Evolutionary conservation across 345 rosid genomes (phyloP), one percentile per base, ranked within the genome.

Genomic region (Bruguiera sexangula): DNA sequence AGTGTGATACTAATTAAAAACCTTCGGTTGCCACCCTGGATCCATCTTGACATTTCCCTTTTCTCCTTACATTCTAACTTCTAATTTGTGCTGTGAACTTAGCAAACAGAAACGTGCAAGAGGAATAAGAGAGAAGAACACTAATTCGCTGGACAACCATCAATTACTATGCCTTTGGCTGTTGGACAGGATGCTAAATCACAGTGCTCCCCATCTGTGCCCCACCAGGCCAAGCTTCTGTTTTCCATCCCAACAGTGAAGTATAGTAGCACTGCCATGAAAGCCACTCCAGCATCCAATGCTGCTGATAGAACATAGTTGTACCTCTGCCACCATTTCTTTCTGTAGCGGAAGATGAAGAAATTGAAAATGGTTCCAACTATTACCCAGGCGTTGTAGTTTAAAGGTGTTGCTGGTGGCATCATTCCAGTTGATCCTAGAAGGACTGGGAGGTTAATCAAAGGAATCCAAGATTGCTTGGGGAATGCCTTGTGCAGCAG

Each of bases 251-350:
- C 87, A 16, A 89, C 80, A 20, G 87, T 69, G 75, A 89, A 83
- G 78, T 93, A 91, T 75, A 91, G 67, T 34, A 86, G 69, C 66
- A 91, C 87, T 26, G 90, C 90, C 96, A 93, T 91, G 85, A 85
- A 91, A 53, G 92, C 94, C 64, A 89, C 91, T 68, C 98, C 94
- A 2, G 96, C 97, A 36, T 88, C 96, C 54, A 93, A 71, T 1
- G 94, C 95, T 36, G 93, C 97, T 31, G 96, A 93, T 10, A 93
- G 93, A 68, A 88, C 78, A 61, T 90, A 93, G 60, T 90, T 87
- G 79, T 93, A 87, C 80, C 96, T 86, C 76, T 93, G 90, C 97
- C 96, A 91, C 97, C 97, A 88, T 63, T 69, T 74, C 85, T 89
- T 91, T 30, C 81, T 63, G 72, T 89, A 91, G 55, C 88, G 80